Conservation (phyloP, 768 basidiomycete genomes). For the Hysterangium stoloniferum region DNA sequence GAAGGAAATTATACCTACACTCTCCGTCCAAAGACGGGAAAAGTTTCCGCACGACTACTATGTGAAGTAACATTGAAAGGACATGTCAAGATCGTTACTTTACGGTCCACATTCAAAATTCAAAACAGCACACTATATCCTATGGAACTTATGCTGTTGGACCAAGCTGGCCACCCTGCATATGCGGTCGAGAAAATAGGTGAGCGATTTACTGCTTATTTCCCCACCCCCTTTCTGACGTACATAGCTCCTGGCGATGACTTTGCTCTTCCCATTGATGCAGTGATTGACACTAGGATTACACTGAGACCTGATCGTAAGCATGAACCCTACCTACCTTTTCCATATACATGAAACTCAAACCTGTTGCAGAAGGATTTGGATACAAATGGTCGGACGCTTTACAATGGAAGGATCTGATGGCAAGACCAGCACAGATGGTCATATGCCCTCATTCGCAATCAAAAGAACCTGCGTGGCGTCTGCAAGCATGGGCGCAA, state of each 20-base stretch:
- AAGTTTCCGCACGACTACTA: slow-evolving; percentile 70
- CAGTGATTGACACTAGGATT: slow-evolving; percentile 73
- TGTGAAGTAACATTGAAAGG: slow-evolving; percentile 87
- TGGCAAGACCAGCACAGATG: slow-evolving; percentile 55
- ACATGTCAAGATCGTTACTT: slow-evolving; percentile 89
- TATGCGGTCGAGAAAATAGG: slow-evolving; percentile 80
- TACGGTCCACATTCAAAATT: slow-evolving; percentile 87
- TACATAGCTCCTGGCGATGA: slow-evolving; percentile 71
- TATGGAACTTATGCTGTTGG: slow-evolving; percentile 83
- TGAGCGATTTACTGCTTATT: slow-evolving; percentile 20
- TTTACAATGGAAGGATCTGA: slow-evolving; percentile 83
- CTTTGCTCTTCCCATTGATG: slow-evolving; percentile 85
- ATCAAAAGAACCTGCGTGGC: slow-evolving; percentile 79
- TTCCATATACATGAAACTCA: neutral
- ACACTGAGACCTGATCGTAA: slow-evolving; percentile 88
- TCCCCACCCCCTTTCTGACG: neutral
- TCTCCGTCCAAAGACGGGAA: slow-evolving; percentile 71
- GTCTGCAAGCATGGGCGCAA: slow-evolving; percentile 87
- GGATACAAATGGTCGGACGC: slow-evolving; percentile 91
- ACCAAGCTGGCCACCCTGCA: slow-evolving; percentile 74
- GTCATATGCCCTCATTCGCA: slow-evolving; percentile 82
- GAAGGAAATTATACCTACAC: slow-evolving; percentile 89
- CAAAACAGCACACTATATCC: slow-evolving; percentile 90
- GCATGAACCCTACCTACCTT: slow-evolving; percentile 25
- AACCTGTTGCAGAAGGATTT: slow-evolving; percentile 66